Evolutionary conservation across 2,329 filamentous ascomycete species (phyloP), one percentile per base, ranked within the genome.

Genomic region (Stylonectria norvegica): DNA sequence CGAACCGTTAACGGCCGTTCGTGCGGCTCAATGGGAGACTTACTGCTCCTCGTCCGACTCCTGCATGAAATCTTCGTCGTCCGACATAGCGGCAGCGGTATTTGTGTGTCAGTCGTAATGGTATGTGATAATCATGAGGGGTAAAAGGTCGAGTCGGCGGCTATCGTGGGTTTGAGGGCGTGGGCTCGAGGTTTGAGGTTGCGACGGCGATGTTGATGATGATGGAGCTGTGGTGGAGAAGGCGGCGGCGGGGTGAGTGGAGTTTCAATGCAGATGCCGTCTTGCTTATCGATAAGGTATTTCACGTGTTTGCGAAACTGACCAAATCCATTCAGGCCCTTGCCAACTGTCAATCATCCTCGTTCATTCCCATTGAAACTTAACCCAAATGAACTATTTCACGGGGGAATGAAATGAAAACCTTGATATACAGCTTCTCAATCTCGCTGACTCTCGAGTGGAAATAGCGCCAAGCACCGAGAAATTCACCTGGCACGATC

Each of bases 41-140:
- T 52, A 66, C 67, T 69, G 66, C 58, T 71, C 68, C 51, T 71
- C 68, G 34, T 69, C 68, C 23, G 68, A 71, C 57, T 71, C 66
- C 49, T 71, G 68, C 68, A 71, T 71, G 34, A 71, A 71, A 52
- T 70, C 67, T 49, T 69, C 68, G 47, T 75, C 72, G 59, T 76
- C 72, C 27, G 72, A 75, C 73, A 75, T 75, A 12, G 38, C 64
- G 58, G 14, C 16, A 19, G 10, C 10, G 7, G 4, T 23, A 6
- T n/a, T 19, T 2, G n/a, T n/a, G n/a, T n/a, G n/a, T n/a, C n/a
- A n/a, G n/a, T n/a, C n/a, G n/a, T n/a, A n/a, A n/a, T n/a, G n/a
- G 4, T 9, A 10, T 1, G 9, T 20, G 14, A 9, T 7, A 16
- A 35, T 12, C 15, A 14, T n/a, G 20, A 34, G n/a, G 19, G 30